A percentile compares a stretch with the other conserved stretches of the same genome.
These are phyloP conservation scores for Sequoia sempervirens DNA, from an alignment of 75 land plant genomes.

Conservation along the genomic window DNA sequence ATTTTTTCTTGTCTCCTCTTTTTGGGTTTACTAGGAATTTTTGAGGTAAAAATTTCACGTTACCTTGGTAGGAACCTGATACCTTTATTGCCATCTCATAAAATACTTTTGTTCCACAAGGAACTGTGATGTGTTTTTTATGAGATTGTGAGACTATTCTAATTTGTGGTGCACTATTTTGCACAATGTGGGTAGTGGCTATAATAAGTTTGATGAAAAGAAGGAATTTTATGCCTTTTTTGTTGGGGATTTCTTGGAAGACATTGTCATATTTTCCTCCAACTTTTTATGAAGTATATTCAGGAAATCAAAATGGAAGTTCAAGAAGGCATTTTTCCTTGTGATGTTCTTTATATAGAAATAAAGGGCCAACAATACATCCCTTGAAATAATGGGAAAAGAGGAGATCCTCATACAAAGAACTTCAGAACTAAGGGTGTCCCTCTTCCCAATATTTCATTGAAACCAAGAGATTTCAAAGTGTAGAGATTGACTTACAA, in stretches of 20 bases:
- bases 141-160: no score
- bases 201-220: no score
- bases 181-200: no score
- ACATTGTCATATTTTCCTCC: not conserved
- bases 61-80: not conserved
- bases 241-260: not conserved
- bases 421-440: no score
- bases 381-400: no score
- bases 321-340: not conserved
- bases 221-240: not conserved
- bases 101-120: not conserved
- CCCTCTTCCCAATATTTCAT: no score
- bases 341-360: not conserved
- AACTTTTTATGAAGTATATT: not conserved
- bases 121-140: not conserved
- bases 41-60: not conserved
- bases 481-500: no score
- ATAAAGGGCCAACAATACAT: not conserved
- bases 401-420: no score
- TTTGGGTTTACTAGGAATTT: conserved; percentile 9
- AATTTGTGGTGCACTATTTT: not conserved
- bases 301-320: no score
- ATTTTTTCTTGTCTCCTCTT: not conserved
- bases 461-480: no score
- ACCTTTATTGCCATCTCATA: not conserved